Conservation (phyloP, 441 rosid genomes). For the Adansonia rubrostipa region DNA sequence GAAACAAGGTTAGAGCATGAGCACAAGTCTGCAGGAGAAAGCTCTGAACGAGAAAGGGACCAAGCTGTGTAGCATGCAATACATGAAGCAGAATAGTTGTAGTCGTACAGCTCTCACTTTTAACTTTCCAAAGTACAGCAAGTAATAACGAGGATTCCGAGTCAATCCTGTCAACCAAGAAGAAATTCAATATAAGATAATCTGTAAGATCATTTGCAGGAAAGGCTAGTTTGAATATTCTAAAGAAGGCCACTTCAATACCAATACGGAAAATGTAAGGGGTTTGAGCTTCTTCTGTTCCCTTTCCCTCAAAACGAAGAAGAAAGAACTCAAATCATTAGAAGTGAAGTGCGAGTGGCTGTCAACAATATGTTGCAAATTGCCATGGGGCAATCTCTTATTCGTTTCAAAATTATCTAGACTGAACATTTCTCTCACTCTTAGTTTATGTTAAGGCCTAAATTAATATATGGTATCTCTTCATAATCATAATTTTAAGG, state of each 20-base stretch:
- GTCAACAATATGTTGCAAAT: background rate
- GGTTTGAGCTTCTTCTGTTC: background rate
- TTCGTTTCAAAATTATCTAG: background rate
- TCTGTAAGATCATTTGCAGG: background rate
- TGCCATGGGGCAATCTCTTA: background rate
- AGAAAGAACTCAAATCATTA: background rate
- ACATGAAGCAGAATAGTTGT: background rate
- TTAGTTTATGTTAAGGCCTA: slow-evolving; percentile 10
- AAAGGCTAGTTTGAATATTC: background rate
- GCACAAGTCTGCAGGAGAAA: slow-evolving; percentile 21
- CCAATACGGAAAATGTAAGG: background rate
- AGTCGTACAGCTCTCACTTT: slow-evolving; percentile 4
- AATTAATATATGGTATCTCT: background rate
- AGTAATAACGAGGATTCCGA: background rate
- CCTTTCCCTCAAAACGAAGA: background rate
- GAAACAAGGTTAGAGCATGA: background rate
- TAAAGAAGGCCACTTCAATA: background rate
- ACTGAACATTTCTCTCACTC: background rate
- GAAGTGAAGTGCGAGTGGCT: background rate
- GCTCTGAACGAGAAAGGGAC: background rate
- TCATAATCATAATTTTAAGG: background rate
- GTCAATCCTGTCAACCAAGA: slow-evolving; percentile 18
- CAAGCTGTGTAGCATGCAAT: background rate
- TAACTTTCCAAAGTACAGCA: slow-evolving; percentile 22
- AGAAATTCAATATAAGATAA: background rate